These are phyloP conservation scores for Gelatoporia subvermispora DNA, from an alignment of 768 basidiomycete genomes.

Conservation along the genomic window DNA sequence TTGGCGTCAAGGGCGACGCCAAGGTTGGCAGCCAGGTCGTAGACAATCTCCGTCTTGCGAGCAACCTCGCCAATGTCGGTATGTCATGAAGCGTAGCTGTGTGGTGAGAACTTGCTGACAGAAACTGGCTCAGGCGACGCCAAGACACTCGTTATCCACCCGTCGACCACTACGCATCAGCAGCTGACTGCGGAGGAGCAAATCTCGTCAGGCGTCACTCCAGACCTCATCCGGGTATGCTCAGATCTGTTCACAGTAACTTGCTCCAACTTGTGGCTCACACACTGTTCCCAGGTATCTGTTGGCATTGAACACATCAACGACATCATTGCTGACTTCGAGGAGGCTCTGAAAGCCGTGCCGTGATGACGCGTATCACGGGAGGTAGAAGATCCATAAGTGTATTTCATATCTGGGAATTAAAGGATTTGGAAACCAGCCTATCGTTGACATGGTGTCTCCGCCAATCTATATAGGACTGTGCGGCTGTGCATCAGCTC, in stretches of 20 bases:
- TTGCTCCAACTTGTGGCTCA: neutral
- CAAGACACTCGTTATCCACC: slow-evolving; percentile 80
- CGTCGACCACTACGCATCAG: slow-evolving; percentile 72
- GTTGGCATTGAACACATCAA: slow-evolving; percentile 38
- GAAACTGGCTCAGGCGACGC: slow-evolving; percentile 42
- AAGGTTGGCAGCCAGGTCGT: slow-evolving; percentile 54
- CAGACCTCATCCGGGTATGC: slow-evolving; percentile 65
- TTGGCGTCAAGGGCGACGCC: slow-evolving; percentile 62
- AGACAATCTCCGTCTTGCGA: slow-evolving; percentile 67
- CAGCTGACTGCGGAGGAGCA: slow-evolving; percentile 63
- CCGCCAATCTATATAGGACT: too few relatives aligned
- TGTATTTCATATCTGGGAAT: neutral
- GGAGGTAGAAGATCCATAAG: neutral
- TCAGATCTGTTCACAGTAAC: neutral
- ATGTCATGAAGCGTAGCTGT: slow-evolving; percentile 16
- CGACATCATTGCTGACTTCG: slow-evolving; percentile 42
- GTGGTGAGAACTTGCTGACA: neutral
- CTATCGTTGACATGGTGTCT: too few relatives aligned
- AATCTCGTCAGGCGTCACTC: slow-evolving; percentile 58
- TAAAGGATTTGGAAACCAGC: too few relatives aligned
- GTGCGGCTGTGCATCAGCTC: too few relatives aligned
- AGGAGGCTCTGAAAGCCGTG: slow-evolving; percentile 30
- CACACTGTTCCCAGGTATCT: slow-evolving; percentile 26
- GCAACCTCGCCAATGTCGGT: slow-evolving; percentile 72
- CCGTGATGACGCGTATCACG: slow-evolving; percentile 7